Evolutionary conservation across 2,329 filamentous ascomycete species (phyloP).

Genomic region (Talaromyces pinophilus): DNA sequence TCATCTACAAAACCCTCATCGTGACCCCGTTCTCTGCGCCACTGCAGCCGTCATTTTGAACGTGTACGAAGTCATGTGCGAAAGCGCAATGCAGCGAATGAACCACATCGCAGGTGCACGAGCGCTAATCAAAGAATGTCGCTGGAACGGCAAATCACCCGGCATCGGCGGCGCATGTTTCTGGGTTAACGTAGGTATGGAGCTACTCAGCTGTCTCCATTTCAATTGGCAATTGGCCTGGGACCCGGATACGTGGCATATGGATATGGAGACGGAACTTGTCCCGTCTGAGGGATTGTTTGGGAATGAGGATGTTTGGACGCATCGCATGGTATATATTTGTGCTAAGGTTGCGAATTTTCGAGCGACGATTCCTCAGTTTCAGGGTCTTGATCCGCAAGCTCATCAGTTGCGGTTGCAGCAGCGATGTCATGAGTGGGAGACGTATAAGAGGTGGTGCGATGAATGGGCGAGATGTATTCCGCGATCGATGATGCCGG

Average conservation of each 20-base stretch:
- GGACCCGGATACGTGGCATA: constrained; percentile 87
- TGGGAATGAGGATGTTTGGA: constrained; percentile 79
- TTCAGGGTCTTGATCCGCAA: constrained; percentile 59
- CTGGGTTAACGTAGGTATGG: constrained; percentile 90
- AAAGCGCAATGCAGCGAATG: constrained; percentile 76
- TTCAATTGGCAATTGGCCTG: constrained; percentile 85
- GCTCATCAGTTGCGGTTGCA: constrained; percentile 63
- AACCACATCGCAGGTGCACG: constrained; percentile 84
- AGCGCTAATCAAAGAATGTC: constrained; percentile 83
- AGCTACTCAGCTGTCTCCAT: constrained; percentile 82
- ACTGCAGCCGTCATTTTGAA: constrained; percentile 86
- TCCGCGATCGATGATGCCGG: constrained; percentile 82
- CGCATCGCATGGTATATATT: constrained; percentile 84
- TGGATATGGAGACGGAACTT: constrained; percentile 72
- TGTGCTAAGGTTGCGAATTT: constrained; percentile 87
- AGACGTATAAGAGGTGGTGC: constrained; percentile 74
- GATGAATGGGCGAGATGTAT: constrained; percentile 78
- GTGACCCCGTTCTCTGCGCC: constrained; percentile 80
- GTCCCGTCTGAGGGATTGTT: constrained; percentile 50
- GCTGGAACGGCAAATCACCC: constrained; percentile 76
- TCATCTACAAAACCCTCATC: constrained; percentile 78
- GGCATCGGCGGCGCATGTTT: constrained; percentile 88
- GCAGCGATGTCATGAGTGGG: constrained; percentile 73
- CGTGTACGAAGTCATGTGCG: constrained; percentile 90
- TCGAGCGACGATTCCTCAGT: constrained; percentile 66